Evolutionary conservation across 176 grass and related monocot species (phyloP), one percentile per base, ranked within the genome.

Genomic region (Oryza glumipatula): DNA sequence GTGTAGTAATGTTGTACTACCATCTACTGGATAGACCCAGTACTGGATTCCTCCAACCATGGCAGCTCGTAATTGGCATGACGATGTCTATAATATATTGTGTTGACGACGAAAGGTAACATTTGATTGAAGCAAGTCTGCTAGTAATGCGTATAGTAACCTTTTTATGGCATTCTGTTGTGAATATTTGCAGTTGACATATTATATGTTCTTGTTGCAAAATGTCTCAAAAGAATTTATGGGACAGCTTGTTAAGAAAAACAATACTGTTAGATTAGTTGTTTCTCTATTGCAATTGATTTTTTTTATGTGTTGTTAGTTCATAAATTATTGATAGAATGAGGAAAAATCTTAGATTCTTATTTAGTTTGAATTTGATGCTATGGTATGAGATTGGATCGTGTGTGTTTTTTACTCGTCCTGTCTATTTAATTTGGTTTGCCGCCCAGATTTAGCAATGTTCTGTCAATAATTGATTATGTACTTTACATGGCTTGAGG

Each of bases 91-190:
- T 66, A 16, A 61, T 68, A n/a, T 15, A 41, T 72, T 78, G 28
- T 75, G 16, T 86, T 87, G 70, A 76, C 69, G 70, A 70, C 75
- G 63, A 65, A 65, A 43, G 26, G 52, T 66, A 49, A 49, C 65
- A 73, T 74, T 61, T 74, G 46, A 64, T 69, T 43, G 41, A 76
- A 52, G 49, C 22, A 80, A 46, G 63, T 52, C 63, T 78, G 47
- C 6, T 67, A 69, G 9, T 68, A 68, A 21, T 70, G 45, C 23
- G 9, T 45, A 64, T 56, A 73, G 24, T 82, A 48, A 38, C 13
- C 12, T 17, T 68, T 81, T 23, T 52, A 11, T 77, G 44, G 51
- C 28, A 49, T 80, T 89, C 22, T 79, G 14, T 28, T 35, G 11
- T 56, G 4, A 22, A 21, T 85, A 32, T 44, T 24, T 2, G 49